Conservation (phyloP, 2,329 filamentous ascomycete species). For the Dryadomyces quercus-mongolicae region DNA sequence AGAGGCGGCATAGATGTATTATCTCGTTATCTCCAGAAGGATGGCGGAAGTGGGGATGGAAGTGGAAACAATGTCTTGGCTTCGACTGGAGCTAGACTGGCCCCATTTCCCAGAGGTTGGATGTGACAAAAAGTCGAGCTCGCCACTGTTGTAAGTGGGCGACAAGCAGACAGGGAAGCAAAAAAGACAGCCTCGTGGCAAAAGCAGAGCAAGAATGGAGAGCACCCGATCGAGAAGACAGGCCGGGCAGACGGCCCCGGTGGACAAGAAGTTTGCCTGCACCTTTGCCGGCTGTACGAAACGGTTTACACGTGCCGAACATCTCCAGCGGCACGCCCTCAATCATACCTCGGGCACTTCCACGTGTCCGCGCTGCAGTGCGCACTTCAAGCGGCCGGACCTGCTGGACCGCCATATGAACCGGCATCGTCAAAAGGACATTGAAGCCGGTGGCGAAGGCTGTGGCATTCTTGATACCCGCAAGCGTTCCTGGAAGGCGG, state of each 20-base stretch:
- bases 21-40: background rate
- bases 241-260: background rate
- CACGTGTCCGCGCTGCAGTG: constrained; percentile 9
- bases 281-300: constrained; percentile 54
- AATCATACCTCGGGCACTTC: constrained; percentile 34
- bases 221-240: background rate
- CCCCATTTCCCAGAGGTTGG: no score
- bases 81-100: no score
- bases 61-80: no score
- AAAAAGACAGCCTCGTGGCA: background rate
- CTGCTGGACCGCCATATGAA: constrained; percentile 10
- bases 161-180: background rate
- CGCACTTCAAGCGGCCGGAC: constrained; percentile 11
- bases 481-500: constrained; percentile 9
- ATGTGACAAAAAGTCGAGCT: background rate
- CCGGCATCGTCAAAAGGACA: constrained; percentile 8
- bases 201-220: constrained; percentile 2
- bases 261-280: constrained; percentile 9
- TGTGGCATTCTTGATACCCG: constrained; percentile 9
- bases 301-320: constrained; percentile 69
- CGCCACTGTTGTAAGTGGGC: background rate
- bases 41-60: no score
- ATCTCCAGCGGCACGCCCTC: constrained; percentile 69
- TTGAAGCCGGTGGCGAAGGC: constrained; percentile 10
- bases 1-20: background rate